Evolutionary conservation across 2,329 filamentous ascomycete species (phyloP).

Genomic region (Pleochaeta shiraiana): DNA sequence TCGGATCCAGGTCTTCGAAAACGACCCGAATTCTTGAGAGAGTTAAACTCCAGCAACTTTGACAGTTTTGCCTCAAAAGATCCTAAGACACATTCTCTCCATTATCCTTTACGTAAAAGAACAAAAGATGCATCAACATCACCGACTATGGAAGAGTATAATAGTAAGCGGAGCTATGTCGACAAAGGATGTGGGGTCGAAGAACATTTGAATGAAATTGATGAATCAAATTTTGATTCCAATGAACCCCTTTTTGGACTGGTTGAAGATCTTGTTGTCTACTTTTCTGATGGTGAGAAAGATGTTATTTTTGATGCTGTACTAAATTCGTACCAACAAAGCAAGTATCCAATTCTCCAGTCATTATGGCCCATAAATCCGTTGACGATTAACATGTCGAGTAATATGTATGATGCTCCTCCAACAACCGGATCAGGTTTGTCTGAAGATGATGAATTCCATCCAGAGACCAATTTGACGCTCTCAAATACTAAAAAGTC

Average conservation of each 20-base stretch:
- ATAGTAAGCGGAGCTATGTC: background rate
- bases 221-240: background rate
- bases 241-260: slow-evolving; percentile 26
- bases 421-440: too few relatives aligned
- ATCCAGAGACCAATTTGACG: too few relatives aligned
- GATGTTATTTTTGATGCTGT: slow-evolving; percentile 23
- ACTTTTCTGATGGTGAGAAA: slow-evolving; percentile 25
- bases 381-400: too few relatives aligned
- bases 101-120: too few relatives aligned
- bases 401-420: too few relatives aligned
- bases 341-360: slow-evolving; percentile 17
- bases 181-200: slow-evolving; percentile 22
- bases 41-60: background rate
- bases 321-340: slow-evolving; percentile 25
- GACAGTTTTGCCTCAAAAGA: background rate
- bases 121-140: too few relatives aligned
- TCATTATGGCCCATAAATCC: too few relatives aligned
- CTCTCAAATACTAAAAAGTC: too few relatives aligned
- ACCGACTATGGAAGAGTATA: too few relatives aligned
- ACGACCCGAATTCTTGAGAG: background rate
- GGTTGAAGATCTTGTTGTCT: slow-evolving; percentile 33
- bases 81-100: too few relatives aligned
- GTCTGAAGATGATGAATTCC: too few relatives aligned
- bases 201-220: background rate
- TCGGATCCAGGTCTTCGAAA: background rate